Conservation (phyloP, 495 filamentous ascomycete genomes). For the Penicillium antarcticum region DNA sequence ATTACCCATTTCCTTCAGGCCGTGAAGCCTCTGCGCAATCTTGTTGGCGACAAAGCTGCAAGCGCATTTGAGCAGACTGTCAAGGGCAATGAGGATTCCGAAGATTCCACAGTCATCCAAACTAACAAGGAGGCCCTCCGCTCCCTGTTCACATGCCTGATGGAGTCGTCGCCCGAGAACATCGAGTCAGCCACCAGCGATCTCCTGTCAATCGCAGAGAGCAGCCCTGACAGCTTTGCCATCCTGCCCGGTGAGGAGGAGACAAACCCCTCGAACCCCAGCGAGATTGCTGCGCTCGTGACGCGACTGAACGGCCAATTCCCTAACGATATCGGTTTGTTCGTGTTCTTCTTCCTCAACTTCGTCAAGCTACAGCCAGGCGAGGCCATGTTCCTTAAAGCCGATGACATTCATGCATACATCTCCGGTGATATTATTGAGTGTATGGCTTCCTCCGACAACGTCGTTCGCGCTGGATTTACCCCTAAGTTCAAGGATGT, state of each 20-base stretch:
- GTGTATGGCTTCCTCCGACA: conserved; percentile 98
- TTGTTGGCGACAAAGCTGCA: conserved; percentile 69
- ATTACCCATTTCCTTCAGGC: conserved; percentile 80
- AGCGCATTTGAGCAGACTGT: conserved; percentile 66
- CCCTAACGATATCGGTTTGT: conserved; percentile 71
- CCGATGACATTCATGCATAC: conserved; percentile 97
- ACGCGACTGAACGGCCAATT: conserved; percentile 72
- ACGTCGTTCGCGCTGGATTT: conserved; percentile 94
- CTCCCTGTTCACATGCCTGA: conserved; percentile 68
- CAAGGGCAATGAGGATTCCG: conserved; percentile 60
- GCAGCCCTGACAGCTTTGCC: conserved; percentile 38
- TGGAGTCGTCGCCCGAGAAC: conserved; percentile 67
- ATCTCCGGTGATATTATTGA: conserved; percentile 95
- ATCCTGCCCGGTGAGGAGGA: conserved; percentile 31
- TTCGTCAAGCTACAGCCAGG: conserved; percentile 77
- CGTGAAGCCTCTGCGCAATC: conserved; percentile 66
- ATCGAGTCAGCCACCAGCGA: conserved; percentile 61
- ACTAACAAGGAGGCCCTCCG: conserved; percentile 81
- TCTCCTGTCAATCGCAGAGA: conserved; percentile 68
- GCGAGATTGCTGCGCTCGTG: conserved; percentile 72
- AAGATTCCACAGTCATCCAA: conserved; percentile 50
- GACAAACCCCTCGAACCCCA: conserved; percentile 36
- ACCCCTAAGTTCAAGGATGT: conserved; percentile 99
- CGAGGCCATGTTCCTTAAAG: conserved; percentile 93
- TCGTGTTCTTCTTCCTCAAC: conserved; percentile 80